Evolutionary conservation across 1,284 basidiomycete species (phyloP), one percentile per base, ranked within the genome.

Genomic region (Rugosomyces carneus): DNA sequence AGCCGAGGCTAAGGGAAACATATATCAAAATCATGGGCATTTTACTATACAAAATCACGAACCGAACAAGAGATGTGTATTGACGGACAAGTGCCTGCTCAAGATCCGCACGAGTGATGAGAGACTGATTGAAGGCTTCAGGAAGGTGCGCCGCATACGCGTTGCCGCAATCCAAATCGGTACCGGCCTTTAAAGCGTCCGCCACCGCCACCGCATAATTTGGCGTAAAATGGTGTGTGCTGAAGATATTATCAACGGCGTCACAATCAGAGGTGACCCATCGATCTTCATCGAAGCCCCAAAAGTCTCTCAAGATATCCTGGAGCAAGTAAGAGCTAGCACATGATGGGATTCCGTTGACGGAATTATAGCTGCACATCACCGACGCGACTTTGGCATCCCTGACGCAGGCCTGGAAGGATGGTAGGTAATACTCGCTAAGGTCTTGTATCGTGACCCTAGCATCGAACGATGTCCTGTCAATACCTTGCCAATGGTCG

Each of bases 321-420:
- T 78, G 75, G 31, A 80, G 62, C 26, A 80, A 61, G 55, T 71
- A 80, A 2, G 67, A 63, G 54, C 66, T 71, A 10, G 75, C 76
- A 53, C 77, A 80, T 0, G 72, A 65, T 6, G 78, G 77, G 26
- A 80, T 59, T 1, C 77, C 78, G 49, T 80, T 79, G 15, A 80
- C 75, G 9, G 76, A 70, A 51, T 80, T 80, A 54, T 80, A 80
- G 48, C 71, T 73, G 64, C 76, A 80, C 77, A 80, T 80, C 29
- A 78, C 65, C 23, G 72, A 72, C 1, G 66, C 73, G 36, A 75
- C 78, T 52, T 75, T 74, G 13, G 76, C 77, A 53, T 80, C 78
- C 38, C 76, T 67, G 18, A 77, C 75, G 54, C 76, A 79, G 41
- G 63, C 68, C 57, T 77, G 73, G 70, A 79, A 80, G 7, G 74